Percentiles rank a stretch among this genome's conserved stretches.
phyloP scores from a whole-genome alignment of 163 green algal genomes.

The Chlorella variabilis region DNA sequence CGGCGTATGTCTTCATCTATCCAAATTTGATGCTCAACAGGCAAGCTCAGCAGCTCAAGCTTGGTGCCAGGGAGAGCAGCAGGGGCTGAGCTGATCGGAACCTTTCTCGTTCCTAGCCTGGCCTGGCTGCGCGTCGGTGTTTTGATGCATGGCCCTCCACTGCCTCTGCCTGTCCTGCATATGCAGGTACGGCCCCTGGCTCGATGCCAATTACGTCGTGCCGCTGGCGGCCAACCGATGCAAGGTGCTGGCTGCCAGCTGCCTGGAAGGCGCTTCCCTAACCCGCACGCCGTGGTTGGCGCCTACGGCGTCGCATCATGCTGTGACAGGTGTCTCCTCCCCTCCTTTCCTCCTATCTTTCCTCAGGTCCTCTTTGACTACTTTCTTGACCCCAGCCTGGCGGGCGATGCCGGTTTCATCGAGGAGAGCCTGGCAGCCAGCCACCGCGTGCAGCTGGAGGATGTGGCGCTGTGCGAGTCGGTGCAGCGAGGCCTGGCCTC shows the following conservation, averaged over 20 bases:
- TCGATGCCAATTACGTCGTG: slow-evolving; percentile 70
- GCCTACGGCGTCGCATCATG: too few species aligned
- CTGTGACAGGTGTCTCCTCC: too few species aligned
- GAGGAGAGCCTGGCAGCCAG: slow-evolving; percentile 37
- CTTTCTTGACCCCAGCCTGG: slow-evolving; percentile 44
- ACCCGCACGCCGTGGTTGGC: too few species aligned
- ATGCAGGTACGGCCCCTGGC: slow-evolving; percentile 65
- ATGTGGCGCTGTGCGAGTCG: slow-evolving; percentile 63
- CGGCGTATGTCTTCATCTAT: slow-evolving; percentile 67
- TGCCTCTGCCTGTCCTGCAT: too few species aligned
- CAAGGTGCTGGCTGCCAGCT: slow-evolving; percentile 1
- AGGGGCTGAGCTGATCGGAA: too few species aligned
- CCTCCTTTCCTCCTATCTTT: too few species aligned
- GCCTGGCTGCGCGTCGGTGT: too few species aligned
- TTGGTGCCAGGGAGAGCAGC: too few species aligned
- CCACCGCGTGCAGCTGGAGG: slow-evolving; percentile 62
- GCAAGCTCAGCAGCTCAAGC: neutral
- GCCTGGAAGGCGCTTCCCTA: too few species aligned
- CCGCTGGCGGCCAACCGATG: slow-evolving; percentile 52
- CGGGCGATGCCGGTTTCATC: slow-evolving; percentile 41
- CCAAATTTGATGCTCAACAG: slow-evolving; percentile 75
- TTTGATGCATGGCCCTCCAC: too few species aligned
- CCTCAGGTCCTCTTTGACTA: slow-evolving; percentile 63
- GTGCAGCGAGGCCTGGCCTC: slow-evolving; percentile 65
- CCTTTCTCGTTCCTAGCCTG: too few species aligned